phyloP scores from a whole-genome alignment of 2,329 filamentous ascomycete genomes.

The Fusarium chuoi region DNA sequence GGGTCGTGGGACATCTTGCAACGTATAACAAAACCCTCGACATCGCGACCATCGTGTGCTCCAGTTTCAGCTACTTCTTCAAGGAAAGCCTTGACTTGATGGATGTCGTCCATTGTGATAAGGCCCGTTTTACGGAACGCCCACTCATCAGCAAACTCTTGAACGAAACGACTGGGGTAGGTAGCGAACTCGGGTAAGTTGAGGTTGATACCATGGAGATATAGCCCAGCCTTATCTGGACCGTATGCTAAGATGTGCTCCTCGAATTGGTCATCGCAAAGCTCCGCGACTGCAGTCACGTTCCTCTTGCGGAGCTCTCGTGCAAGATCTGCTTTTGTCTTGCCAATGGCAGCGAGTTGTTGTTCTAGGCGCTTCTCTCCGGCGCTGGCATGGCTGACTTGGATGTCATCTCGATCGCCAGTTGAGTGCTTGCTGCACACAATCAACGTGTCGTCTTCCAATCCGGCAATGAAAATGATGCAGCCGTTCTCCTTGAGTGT shows the following conservation, averaged over 20 bases:
- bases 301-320: conserved; percentile 81
- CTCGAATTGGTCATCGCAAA: conserved; percentile 96
- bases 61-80: conserved; percentile 89
- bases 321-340: conserved; percentile 81
- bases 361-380: conserved; percentile 85
- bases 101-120: conserved; percentile 78
- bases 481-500: conserved; percentile 99
- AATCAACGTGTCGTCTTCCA: conserved; percentile 88
- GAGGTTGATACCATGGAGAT: conserved; percentile 95
- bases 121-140: conserved; percentile 91
- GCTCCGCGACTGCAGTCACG: conserved; percentile 92
- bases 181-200: conserved; percentile 94
- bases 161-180: conserved; percentile 83
- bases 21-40: conserved; percentile 95
- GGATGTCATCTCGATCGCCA: conserved; percentile 76
- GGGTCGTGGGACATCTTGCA: conserved; percentile 75
- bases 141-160: conserved; percentile 90
- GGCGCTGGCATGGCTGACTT: conserved; percentile 82
- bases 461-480: conserved; percentile 94
- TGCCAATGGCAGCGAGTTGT: conserved; percentile 82
- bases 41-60: conserved; percentile 88
- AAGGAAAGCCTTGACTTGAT: conserved; percentile 81
- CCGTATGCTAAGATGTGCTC: conserved; percentile 95
- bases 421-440: conserved; percentile 99
- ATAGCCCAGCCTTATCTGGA: conserved; percentile 84